These are phyloP conservation scores for Eutreptiella sp. DNA, from an alignment of 208 protist genomes.

Conservation along the genomic window DNA sequence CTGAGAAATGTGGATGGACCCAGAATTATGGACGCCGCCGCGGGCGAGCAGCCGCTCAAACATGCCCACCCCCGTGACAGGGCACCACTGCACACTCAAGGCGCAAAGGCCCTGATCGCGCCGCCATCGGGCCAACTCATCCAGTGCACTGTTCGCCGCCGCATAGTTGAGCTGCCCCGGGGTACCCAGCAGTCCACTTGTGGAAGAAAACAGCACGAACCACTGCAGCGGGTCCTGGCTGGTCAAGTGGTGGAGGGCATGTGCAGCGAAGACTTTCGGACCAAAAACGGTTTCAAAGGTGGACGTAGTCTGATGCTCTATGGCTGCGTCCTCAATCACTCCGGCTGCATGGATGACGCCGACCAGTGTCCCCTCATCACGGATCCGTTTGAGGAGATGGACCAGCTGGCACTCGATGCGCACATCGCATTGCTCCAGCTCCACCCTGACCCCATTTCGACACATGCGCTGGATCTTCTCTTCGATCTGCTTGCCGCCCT, in stretches of 20 bases:
- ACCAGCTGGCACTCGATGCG: no score
- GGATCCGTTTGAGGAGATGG: no score
- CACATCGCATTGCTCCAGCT: no score
- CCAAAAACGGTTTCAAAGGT: conserved; percentile 28
- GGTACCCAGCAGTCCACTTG: conserved; percentile 34
- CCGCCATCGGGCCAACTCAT: conserved; percentile 27
- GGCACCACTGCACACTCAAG: conserved; percentile 36
- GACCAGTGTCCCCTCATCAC: no score
- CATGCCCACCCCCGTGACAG: conserved; percentile 38
- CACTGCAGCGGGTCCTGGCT: not conserved
- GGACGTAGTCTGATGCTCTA: conserved; percentile 25
- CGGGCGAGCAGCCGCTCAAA: no score
- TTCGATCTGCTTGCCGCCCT: no score
- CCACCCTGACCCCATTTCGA: no score
- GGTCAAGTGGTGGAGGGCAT: conserved; percentile 20
- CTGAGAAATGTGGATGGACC: no score
- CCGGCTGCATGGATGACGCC: conserved; percentile 39
- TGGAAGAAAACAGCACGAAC: conserved; percentile 40
- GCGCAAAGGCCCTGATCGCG: conserved; percentile 27
- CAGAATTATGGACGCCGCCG: no score
- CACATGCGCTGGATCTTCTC: no score
- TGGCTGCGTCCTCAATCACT: conserved; percentile 35
- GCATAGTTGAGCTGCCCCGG: conserved; percentile 41
- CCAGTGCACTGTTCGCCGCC: conserved; percentile 40
- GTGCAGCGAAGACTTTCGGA: conserved; percentile 37